Evolutionary conservation across 2,329 filamentous ascomycete genomes (phyloP), one percentile per base, ranked within the genome.

Genomic region (Chalara sp.): DNA sequence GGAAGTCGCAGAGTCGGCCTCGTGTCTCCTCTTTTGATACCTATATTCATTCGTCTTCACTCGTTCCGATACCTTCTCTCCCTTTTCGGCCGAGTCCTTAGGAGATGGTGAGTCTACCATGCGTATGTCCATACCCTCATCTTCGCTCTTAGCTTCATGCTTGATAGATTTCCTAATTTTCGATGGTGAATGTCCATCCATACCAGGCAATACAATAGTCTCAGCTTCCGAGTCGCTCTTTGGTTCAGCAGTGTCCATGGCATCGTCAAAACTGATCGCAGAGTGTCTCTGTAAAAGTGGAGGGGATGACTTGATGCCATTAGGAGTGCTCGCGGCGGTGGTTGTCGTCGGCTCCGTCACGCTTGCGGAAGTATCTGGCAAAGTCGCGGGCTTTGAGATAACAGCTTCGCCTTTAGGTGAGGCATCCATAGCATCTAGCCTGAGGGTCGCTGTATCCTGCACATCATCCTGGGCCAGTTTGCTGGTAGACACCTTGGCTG

Each of bases 211-310:
- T 35, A 87, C 83, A 55, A 87, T 84, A 11, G 84, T 87, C 68
- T 87, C 84, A 46, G 84, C 83, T 62, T 87, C 84, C 1, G 84
- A 87, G 60, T 84, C 81, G 61, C 76, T 81, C 53, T 83, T 82
- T 13, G 21, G 10, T 10, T 57, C 56, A 28, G 44, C 48, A 32
- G 47, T 35, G 8, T 40, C 50, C 46, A 56, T 56, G 29, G 50
- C 50, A 31, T 49, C 48, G 44, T 60, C 58, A 31, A 57, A 32
- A 32, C 61, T 55, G 55, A 60, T 63, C 5, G 50, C 41, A 40
- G 44, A 48, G 42, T 59, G 51, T n/a, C 55, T 52, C 49, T 46
- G 39, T 41, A 57, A 42, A n/a, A 51, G 48, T 29, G 63, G 63
- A 37, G 63, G 64, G 11, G 63, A 65, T 48, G 63, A 65, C 51